Evolutionary conservation across 1,139 yeast species (phyloP), one percentile per base, ranked within the genome.

Genomic region (Geotrichum fermentans): DNA sequence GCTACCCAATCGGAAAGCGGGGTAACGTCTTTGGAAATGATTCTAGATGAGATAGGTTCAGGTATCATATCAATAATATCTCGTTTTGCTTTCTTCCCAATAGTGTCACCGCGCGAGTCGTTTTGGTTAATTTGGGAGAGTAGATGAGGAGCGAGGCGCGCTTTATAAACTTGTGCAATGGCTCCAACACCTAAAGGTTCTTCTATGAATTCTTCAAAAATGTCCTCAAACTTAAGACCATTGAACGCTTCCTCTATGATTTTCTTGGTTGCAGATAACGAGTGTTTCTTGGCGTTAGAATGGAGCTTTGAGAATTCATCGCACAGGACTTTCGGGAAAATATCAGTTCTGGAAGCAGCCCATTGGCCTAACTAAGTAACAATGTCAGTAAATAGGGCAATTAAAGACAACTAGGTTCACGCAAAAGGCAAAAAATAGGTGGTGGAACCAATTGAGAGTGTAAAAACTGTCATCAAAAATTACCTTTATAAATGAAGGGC

Each of bases 321-420:
- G 65, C 98, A 92, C 67, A 92, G 69, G 43, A 78, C 87, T 47
- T 71, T 72, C 2, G 96, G 84, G 67, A 92, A 90, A 37, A 92
- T 85, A 66, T 92, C 99, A 0, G 96, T 86, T 68, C 99, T 77
- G n/a, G 96, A 85, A 2, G 97, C 97, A 0, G 98, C 98, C 99
- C 99, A 92, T 71, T 94, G 98, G 3, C 97, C 98, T 55, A 92
- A 74, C 66, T 62, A 24, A 24, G 33, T 20, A 32, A 34, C n/a
- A 16, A 11, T 17, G 14, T 22, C 6, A n/a, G 34, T 30, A 35
- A 28, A 22, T 43, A 26, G 32, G 22, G 26, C 17, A 5, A 36
- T 34, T 34, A 34, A 34, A 16, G 13, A 3, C 38, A 10, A 34
- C 21, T 16, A 34, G 21, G 22, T 33, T 16, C 24, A 34, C 21